These are phyloP conservation scores for Ilyonectria destructans DNA, from an alignment of 2,329 filamentous ascomycete species.

Conservation along the genomic window DNA sequence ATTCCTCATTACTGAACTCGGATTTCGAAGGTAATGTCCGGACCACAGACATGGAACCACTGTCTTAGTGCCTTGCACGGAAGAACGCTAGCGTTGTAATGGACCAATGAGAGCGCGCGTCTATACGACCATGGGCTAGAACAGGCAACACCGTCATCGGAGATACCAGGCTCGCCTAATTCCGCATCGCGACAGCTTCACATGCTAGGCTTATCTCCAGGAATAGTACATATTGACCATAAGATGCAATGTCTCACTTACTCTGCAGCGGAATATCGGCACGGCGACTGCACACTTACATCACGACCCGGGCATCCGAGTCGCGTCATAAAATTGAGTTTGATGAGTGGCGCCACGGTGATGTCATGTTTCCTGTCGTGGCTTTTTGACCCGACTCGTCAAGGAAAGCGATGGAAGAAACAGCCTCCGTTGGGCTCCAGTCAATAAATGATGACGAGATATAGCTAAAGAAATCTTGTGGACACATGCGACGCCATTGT, in stretches of 20 bases:
- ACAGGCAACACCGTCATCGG: constrained; percentile 21
- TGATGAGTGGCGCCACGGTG: no score
- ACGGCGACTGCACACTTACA: background rate
- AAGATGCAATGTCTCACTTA: background rate
- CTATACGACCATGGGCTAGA: constrained; percentile 32
- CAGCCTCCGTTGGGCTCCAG: no score
- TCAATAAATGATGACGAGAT: no score
- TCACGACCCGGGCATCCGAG: background rate
- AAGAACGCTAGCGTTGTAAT: background rate
- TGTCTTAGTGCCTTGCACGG: constrained; percentile 15
- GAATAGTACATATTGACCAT: background rate
- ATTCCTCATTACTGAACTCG: constrained; percentile 18
- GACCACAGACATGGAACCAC: background rate
- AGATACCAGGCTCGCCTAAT: constrained; percentile 25
- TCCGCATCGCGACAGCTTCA: constrained; percentile 27
- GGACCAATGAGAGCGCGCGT: constrained; percentile 21
- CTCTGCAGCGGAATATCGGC: background rate
- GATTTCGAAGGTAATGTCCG: constrained; percentile 28
- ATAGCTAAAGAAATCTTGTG: no score
- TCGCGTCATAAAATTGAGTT: background rate
- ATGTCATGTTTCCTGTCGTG: no score
- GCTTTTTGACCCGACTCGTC: no score
- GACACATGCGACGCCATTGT: no score
- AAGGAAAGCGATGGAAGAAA: no score
- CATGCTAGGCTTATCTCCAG: background rate